Evolutionary conservation across 164 flowering plant genomes (phyloP).

Genomic region (Chimonanthus salicifolius): DNA sequence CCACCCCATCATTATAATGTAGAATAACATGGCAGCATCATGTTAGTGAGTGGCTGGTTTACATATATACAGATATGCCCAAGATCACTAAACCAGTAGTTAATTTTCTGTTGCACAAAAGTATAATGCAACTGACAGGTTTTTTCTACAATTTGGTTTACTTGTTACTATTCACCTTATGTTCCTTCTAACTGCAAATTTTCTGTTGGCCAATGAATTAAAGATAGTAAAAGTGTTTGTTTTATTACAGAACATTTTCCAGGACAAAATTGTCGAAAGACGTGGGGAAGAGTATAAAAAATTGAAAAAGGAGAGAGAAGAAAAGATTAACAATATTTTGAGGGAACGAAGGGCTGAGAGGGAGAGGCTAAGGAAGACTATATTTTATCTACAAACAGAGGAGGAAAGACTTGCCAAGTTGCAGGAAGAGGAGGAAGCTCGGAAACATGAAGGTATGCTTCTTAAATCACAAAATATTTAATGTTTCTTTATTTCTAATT

Average conservation of each 20-base stretch:
- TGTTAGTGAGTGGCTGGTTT: too few species aligned
- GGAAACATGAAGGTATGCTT: slow-evolving; percentile 67
- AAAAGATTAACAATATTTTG: slow-evolving; percentile 37
- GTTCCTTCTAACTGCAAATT: neutral
- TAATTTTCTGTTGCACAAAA: too few species aligned
- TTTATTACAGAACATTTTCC: slow-evolving; percentile 47
- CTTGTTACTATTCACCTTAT: neutral
- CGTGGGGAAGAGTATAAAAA: slow-evolving; percentile 54
- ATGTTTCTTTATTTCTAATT: too few species aligned
- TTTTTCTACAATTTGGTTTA: neutral
- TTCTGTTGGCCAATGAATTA: too few species aligned
- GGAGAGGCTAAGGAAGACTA: slow-evolving; percentile 56
- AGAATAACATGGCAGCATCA: too few species aligned
- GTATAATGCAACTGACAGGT: too few species aligned
- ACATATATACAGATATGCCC: too few species aligned
- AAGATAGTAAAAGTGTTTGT: neutral
- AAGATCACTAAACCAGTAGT: too few species aligned
- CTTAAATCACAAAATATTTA: neutral
- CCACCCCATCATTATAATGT: too few species aligned
- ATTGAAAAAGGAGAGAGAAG: slow-evolving; percentile 55
- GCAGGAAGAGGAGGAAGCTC: slow-evolving; percentile 80
- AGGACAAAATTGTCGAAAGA: slow-evolving; percentile 44
- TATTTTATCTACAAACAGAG: slow-evolving; percentile 50
- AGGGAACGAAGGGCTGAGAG: slow-evolving; percentile 47
- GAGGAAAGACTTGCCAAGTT: slow-evolving; percentile 59